These are phyloP conservation scores for Termitomyces bulborhizus DNA, from an alignment of 768 basidiomycete genomes.

Conservation along the genomic window DNA sequence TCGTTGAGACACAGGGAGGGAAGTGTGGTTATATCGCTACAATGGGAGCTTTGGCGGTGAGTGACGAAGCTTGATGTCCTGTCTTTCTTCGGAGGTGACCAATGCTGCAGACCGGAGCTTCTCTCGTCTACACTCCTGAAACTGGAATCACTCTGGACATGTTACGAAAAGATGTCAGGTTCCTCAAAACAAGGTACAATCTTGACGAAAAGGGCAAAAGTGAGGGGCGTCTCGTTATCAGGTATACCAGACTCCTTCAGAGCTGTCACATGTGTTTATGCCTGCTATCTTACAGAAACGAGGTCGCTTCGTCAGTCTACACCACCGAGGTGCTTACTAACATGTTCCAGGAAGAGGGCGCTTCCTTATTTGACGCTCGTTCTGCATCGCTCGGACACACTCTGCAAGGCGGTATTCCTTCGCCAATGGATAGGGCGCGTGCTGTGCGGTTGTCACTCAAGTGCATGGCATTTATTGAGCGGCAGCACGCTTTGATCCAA, in stretches of 20 bases:
- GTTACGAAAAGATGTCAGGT: slow-evolving; percentile 80
- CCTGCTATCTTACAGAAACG: slow-evolving; percentile 50
- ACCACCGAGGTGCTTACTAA: slow-evolving; percentile 87
- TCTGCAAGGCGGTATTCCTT: slow-evolving; percentile 92
- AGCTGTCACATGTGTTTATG: neutral
- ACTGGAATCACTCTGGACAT: slow-evolving; percentile 78
- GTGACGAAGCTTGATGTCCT: slow-evolving; percentile 22
- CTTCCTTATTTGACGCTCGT: slow-evolving; percentile 84
- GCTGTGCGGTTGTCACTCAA: slow-evolving; percentile 86
- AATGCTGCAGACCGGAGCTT: slow-evolving; percentile 72
- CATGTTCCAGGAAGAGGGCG: slow-evolving; percentile 94
- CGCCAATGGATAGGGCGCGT: slow-evolving; percentile 88
- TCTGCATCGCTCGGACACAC: slow-evolving; percentile 99
- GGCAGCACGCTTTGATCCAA: slow-evolving; percentile 55
- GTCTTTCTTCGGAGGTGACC: neutral
- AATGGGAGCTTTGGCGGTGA: slow-evolving; percentile 90
- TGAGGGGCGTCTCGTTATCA: slow-evolving; percentile 90
- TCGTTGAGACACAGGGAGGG: slow-evolving; percentile 97
- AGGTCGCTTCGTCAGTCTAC: slow-evolving; percentile 83
- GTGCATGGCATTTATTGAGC: slow-evolving; percentile 93
- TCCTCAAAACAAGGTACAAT: slow-evolving; percentile 78
- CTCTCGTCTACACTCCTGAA: slow-evolving; percentile 92
- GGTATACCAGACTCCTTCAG: slow-evolving; percentile 40
- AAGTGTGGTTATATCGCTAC: slow-evolving; percentile 95
- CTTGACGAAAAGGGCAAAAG: slow-evolving; percentile 85